These are phyloP conservation scores for Phytophthora tentaculata DNA, from an alignment of 352 stramenopile species.

Conservation along the genomic window DNA sequence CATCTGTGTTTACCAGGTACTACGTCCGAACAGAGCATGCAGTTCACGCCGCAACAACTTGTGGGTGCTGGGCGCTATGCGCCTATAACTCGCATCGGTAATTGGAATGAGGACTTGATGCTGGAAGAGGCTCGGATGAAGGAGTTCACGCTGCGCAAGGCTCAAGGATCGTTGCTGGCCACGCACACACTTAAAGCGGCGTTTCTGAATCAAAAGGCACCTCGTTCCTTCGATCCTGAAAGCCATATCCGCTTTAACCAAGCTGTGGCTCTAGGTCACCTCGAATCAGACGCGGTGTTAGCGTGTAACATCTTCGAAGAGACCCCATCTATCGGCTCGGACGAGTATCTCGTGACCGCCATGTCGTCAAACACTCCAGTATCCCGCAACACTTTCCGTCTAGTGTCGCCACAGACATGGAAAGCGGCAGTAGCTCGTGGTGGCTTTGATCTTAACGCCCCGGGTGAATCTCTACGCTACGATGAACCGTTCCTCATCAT, in stretches of 20 bases:
- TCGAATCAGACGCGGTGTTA: slow-evolving; percentile 57
- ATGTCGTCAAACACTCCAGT: slow-evolving; percentile 26
- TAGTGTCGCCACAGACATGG: slow-evolving; percentile 61
- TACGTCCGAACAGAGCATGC: slow-evolving; percentile 64
- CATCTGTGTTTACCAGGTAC: background rate
- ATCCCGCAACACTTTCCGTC: slow-evolving; percentile 72
- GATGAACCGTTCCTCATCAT: slow-evolving; percentile 85
- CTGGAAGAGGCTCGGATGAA: slow-evolving; percentile 87
- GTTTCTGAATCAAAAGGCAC: slow-evolving; percentile 72
- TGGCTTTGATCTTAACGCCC: slow-evolving; percentile 22
- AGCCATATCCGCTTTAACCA: slow-evolving; percentile 56
- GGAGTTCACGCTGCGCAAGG: slow-evolving; percentile 84
- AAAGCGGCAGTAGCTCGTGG: slow-evolving; percentile 37
- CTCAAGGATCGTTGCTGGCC: slow-evolving; percentile 79
- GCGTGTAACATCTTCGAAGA: slow-evolving; percentile 87
- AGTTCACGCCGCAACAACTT: slow-evolving; percentile 92
- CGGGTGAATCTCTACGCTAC: slow-evolving; percentile 59
- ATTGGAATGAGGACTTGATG: slow-evolving; percentile 92
- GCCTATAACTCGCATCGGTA: slow-evolving; percentile 82
- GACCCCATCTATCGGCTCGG: slow-evolving; percentile 77
- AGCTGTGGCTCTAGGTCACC: slow-evolving; percentile 61
- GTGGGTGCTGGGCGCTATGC: slow-evolving; percentile 84
- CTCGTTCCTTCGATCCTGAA: slow-evolving; percentile 54
- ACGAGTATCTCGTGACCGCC: slow-evolving; percentile 70
- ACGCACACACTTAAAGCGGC: slow-evolving; percentile 83